Conservation (phyloP, 108 stramenopile species). For the Aurantiochytrium sp. region DNA sequence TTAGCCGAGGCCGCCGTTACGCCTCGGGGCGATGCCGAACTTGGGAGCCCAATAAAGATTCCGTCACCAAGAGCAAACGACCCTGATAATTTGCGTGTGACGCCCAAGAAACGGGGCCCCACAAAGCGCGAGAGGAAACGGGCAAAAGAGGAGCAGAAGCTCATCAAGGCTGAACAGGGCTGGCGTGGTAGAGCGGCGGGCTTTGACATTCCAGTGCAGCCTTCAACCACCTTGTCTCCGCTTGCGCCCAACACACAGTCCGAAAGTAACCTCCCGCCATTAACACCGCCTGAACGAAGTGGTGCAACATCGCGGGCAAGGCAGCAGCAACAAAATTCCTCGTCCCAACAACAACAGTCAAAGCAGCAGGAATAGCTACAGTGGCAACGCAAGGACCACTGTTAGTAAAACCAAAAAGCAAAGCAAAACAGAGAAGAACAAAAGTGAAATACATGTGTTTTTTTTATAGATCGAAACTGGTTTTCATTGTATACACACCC, state of each 20-base stretch:
- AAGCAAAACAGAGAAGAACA: no score
- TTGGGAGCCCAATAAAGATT: background rate
- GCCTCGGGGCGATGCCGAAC: background rate
- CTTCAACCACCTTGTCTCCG: background rate
- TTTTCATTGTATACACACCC: no score
- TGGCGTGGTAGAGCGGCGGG: slow-evolving; percentile 30
- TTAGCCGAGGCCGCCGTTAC: background rate
- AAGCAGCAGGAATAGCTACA: no score
- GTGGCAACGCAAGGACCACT: no score
- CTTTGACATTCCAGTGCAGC: slow-evolving; percentile 16
- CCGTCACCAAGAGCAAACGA: background rate
- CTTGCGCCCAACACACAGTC: background rate
- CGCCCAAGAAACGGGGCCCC: background rate
- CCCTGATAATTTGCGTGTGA: background rate
- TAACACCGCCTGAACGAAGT: background rate
- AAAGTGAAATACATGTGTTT: no score
- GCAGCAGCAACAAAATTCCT: no score
- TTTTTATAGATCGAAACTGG: no score
- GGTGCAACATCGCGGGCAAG: no score
- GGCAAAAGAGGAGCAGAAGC: slow-evolving; percentile 8
- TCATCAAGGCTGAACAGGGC: background rate
- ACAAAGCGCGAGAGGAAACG: background rate
- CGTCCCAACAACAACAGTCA: no score
- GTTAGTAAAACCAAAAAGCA: no score
- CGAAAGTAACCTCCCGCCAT: background rate